phyloP scores from a whole-genome alignment of 306 rosid genomes.

The Vicia sativa region DNA sequence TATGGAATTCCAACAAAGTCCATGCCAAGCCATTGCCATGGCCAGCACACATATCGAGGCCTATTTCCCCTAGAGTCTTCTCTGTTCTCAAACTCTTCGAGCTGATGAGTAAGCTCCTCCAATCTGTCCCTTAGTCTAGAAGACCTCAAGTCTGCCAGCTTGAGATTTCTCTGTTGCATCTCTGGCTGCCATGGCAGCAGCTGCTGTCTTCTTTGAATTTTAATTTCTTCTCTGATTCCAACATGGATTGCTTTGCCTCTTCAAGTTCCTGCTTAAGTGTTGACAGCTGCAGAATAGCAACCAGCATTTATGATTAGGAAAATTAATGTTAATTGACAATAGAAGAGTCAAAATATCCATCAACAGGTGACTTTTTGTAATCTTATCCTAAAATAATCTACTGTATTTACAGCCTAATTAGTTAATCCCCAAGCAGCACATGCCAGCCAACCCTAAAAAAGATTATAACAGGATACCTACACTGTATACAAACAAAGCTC shows the following conservation, averaged over 20 bases:
- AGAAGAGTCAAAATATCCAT: no score
- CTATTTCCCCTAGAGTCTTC: conserved; percentile 66
- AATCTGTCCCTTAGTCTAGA: conserved; percentile 88
- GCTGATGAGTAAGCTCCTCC: conserved; percentile 92
- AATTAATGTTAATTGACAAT: no score
- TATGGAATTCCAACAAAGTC: conserved; percentile 77
- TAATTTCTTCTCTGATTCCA: conserved; percentile 84
- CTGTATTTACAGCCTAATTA: no score
- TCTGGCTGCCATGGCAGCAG: conserved; percentile 99
- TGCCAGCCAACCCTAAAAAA: neutral
- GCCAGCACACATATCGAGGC: conserved; percentile 97
- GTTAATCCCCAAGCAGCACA: neutral
- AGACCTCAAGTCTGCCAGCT: conserved; percentile 83
- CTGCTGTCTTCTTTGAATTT: conserved; percentile 91
- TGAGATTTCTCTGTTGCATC: conserved; percentile 98
- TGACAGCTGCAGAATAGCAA: no score
- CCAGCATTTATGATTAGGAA: no score
- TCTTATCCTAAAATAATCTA: no score
- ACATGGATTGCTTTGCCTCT: conserved; percentile 35
- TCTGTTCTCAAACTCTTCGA: conserved; percentile 78
- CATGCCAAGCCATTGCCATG: conserved; percentile 98
- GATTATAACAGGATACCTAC: neutral
- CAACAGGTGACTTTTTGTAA: no score
- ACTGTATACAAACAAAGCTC: neutral
- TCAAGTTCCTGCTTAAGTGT: no score